Percentiles rank a stretch among this genome's conserved stretches.
phyloP scores from a whole-genome alignment of 805 yeast genomes.

The Wickerhamomyces chaumierensis region DNA sequence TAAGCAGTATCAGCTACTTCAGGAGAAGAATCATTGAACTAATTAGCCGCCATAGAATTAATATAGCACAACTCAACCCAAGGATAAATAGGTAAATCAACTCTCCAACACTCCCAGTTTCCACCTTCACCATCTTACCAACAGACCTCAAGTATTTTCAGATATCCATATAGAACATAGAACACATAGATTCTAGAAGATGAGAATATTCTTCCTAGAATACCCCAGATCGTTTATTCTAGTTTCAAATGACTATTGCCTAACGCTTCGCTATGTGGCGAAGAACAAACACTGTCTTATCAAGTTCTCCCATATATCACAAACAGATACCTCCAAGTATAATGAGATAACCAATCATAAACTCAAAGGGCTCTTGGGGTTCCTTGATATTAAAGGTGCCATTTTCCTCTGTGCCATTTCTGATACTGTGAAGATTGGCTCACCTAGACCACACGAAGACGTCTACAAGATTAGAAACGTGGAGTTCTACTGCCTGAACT shows the following conservation, averaged over 20 bases:
- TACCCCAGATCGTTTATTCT: conserved; percentile 63
- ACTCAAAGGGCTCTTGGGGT: conserved; percentile 51
- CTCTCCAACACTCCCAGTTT: no score
- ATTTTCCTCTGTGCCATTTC: conserved; percentile 51
- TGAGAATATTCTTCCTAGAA: conserved; percentile 33
- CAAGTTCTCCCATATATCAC: conserved; percentile 37
- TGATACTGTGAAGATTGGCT: conserved; percentile 42
- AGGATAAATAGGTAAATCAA: no score
- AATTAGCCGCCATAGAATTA: no score
- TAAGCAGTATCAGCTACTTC: no score
- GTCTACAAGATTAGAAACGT: conserved; percentile 47
- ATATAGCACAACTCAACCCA: no score
- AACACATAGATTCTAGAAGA: no score
- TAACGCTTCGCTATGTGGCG: conserved; percentile 39
- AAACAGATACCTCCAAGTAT: conserved; percentile 28
- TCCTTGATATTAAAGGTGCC: conserved; percentile 40
- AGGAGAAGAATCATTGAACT: no score
- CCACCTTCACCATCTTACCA: no score
- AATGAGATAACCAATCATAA: conserved; percentile 24
- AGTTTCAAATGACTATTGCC: conserved; percentile 44
- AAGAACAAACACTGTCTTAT: conserved; percentile 25
- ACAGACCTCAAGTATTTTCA: no score
- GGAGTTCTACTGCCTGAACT: conserved; percentile 53
- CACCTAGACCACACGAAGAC: conserved; percentile 42
- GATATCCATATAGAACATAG: no score